Percentiles rank a stretch among this genome's conserved stretches.
Conservation (phyloP, 2,329 filamentous ascomycete genomes). For the Penicillium sp. region DNA sequence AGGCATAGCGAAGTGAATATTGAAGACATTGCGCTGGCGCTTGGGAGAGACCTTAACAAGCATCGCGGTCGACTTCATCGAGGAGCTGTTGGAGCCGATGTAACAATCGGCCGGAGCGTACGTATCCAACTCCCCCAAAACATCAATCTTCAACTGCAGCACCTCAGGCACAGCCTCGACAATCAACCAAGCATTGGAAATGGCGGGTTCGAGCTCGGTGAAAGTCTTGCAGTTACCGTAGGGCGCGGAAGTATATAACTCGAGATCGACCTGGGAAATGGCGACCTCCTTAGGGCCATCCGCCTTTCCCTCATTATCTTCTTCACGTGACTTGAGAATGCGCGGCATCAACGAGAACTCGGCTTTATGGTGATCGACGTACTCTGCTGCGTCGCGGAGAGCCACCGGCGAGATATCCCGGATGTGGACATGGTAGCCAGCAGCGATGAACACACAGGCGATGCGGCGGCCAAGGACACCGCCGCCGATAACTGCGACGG, state of each 20-base stretch:
- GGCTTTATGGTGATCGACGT: conserved; percentile 32
- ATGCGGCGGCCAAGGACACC: conserved; percentile 42
- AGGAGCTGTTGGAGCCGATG: conserved; percentile 51
- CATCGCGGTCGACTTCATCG: conserved; percentile 52
- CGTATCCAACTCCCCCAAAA: conserved; percentile 47
- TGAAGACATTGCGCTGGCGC: conserved; percentile 35
- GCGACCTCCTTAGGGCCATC: conserved; percentile 5
- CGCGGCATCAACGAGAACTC: conserved; percentile 22
- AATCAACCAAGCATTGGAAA: conserved; percentile 52
- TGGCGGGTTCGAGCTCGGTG: conserved; percentile 41
- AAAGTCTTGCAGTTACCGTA: conserved; percentile 36
- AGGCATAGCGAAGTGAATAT: conserved; percentile 54
- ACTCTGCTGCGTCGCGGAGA: conserved; percentile 28
- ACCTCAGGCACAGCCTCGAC: conserved; percentile 55
- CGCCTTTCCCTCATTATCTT: not conserved
- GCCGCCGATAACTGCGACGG: conserved; percentile 39
- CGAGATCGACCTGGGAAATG: conserved; percentile 18
- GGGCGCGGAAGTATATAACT: conserved; percentile 22
- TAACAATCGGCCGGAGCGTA: conserved; percentile 47
- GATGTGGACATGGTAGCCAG: conserved; percentile 28
- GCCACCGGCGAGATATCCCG: conserved; percentile 26
- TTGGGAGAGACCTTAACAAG: conserved; percentile 36
- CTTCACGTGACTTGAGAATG: conserved; percentile 3
- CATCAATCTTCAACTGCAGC: conserved; percentile 48
- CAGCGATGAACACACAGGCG: conserved; percentile 28